Conservation (phyloP, 2,329 filamentous ascomycete species). For the Pestalotiopsis sp. region DNA sequence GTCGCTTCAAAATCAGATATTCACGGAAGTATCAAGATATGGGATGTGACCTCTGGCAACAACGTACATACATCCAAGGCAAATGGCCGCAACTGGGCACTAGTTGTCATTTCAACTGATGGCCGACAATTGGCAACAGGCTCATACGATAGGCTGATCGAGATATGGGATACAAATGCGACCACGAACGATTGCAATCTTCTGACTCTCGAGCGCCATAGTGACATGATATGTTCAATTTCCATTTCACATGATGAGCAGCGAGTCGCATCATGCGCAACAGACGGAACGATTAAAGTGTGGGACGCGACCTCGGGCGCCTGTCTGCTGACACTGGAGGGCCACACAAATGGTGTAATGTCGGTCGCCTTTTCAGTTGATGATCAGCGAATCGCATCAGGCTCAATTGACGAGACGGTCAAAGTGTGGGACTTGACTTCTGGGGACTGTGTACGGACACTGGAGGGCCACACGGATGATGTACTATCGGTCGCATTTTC, state of each 20-base stretch:
- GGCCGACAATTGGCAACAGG: not conserved
- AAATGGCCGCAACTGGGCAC: too few relatives aligned
- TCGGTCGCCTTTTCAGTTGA: too few relatives aligned
- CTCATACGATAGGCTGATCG: not conserved
- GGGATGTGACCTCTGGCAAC: not conserved
- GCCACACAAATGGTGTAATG: conserved; percentile 10
- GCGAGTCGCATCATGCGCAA: not conserved
- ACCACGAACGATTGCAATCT: not conserved
- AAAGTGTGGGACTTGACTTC: too few relatives aligned
- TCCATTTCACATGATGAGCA: not conserved
- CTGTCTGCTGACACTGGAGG: conserved; percentile 9
- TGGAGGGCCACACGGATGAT: too few relatives aligned
- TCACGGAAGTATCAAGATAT: not conserved
- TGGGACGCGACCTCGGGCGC: not conserved
- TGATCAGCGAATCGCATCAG: too few relatives aligned
- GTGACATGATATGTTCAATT: not conserved
- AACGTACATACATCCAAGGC: conserved; percentile 18
- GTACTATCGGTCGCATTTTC: not conserved
- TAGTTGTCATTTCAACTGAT: not conserved
- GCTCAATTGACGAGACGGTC: too few relatives aligned
- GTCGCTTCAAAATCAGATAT: conserved; percentile 9
- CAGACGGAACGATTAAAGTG: not conserved
- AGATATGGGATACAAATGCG: not conserved
- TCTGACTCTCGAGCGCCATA: not conserved
- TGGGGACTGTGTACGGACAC: too few relatives aligned